Base-by-base conservation (phyloP, 2,329 filamentous ascomycete genomes). In the Epichloe scottii region DNA sequence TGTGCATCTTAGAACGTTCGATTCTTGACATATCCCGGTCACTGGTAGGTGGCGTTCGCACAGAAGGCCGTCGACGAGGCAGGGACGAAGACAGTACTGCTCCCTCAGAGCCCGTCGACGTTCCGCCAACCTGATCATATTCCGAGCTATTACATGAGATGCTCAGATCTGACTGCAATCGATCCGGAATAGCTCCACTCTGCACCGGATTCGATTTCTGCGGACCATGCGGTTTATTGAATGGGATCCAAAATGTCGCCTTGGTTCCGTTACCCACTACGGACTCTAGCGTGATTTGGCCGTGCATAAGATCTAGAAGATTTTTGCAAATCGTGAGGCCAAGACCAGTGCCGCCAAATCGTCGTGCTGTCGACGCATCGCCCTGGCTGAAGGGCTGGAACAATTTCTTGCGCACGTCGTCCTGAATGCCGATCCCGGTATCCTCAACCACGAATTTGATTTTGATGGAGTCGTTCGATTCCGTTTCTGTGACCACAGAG, bases 371-470 rank as follows among this genome's bases (percentile, higher is more conserved):
- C 3, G 85, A 89, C 1, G 85, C 81, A 60, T 91, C 87, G 4
- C 86, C 87, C 64, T 93, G 87, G 54, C 82, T 87, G 64, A 91
- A 93, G 0, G 87, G 87, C 56, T 84, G 82, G 67, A 91, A 93
- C 1, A 91, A 71, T 38, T 77, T 77, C 59, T 81, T 82, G 17
- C 81, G 76, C 5, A 89, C 84, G 51, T 87, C 83, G 46, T 89
- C 83, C 56, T 89, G 84, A 34, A 91, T 90, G 3, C 87, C 87
- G 48, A 91, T 89, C 0, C 87, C 87, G 0, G 84, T 87, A 57
- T 93, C 87, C 62, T 86, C 79, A 5, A 93, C 76, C 0, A 77
- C 77, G 58, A 91, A 90, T 47, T 79, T 79, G 41, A 90, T 77
- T 42, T 82, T 77, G 26, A 87, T 78, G 0, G 70, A 76, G 7